Base-by-base conservation (phyloP, 139 green algal species). In the Spirogloea muscicola region DNA sequence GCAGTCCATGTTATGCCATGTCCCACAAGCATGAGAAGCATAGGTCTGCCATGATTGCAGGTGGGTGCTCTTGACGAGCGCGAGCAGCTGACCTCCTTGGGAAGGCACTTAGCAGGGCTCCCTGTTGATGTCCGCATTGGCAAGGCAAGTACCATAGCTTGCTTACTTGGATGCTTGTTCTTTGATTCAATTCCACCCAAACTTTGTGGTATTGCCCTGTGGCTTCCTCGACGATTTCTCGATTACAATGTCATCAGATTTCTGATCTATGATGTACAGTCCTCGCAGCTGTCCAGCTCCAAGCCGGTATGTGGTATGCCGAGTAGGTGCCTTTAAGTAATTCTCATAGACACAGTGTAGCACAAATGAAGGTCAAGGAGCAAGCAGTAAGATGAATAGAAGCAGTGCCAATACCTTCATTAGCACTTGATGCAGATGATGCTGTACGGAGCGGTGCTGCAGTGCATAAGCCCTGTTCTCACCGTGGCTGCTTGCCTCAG, bases 401-500 rank as follows among this genome's bases (percentile, higher is more conserved):
- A n/a, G n/a, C n/a, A n/a, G n/a, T n/a, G n/a, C n/a, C n/a, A n/a
- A n/a, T n/a, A n/a, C n/a, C n/a, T n/a, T n/a, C n/a, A n/a, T n/a
- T n/a, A n/a, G n/a, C n/a, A 25, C 43, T 51, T 10, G 13, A 51
- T 62, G 52, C 83, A 96, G 85, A 82, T 96, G 84, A 84, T 96
- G 44, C 76, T 96, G 2, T 94, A 90, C 49, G 90, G 81, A 39
- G 71, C 87, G 0, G 68, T 96, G n/a, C 89, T 93, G 40, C 42
- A 69, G 3, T 93, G 87, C 75, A 79, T 95, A 58, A 82, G 89
- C 52, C 90, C 90, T 6, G 40, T 93, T 3, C 79, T 95, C n/a
- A 94, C 87, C 0, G 77, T 95, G 37, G 88, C 90, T 21, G 67
- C 59, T 58, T 91, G 84, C 70, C 82, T 94, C 38, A 88, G 81